Conservation (phyloP, 2,329 filamentous ascomycete species). For the Calonectria henricotiae region DNA sequence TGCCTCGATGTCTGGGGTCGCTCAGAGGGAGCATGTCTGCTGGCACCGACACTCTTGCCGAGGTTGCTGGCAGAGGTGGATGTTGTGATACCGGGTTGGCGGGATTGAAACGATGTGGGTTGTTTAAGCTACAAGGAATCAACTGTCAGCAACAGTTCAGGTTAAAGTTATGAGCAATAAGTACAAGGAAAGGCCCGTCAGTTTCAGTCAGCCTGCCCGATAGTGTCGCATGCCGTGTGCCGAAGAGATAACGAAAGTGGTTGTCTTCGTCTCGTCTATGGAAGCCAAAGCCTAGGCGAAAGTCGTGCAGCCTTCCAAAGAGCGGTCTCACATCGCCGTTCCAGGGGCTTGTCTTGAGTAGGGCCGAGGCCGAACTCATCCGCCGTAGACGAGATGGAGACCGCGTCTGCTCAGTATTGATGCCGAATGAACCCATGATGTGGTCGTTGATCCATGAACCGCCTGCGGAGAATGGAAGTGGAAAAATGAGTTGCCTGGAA, state of each 20-base stretch:
- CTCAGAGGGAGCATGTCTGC: slow-evolving; percentile 64
- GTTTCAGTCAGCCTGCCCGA: slow-evolving; percentile 24
- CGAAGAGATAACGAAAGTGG: slow-evolving; percentile 31
- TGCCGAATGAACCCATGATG: slow-evolving; percentile 32
- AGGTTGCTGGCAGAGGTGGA: slow-evolving; percentile 63
- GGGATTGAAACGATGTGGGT: slow-evolving; percentile 54
- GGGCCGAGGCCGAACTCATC: slow-evolving; percentile 27
- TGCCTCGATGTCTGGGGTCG: slow-evolving; percentile 70
- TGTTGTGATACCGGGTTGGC: slow-evolving; percentile 57
- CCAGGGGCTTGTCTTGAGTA: slow-evolving; percentile 27
- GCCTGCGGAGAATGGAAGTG: slow-evolving; percentile 27
- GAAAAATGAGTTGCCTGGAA: slow-evolving; percentile 21
- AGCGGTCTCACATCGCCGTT: slow-evolving; percentile 33
- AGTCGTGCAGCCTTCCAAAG: slow-evolving; percentile 33
- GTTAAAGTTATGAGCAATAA: slow-evolving; percentile 37
- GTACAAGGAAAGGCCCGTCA: slow-evolving; percentile 39
- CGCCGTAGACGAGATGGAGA: slow-evolving; percentile 21
- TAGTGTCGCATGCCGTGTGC: slow-evolving; percentile 27
- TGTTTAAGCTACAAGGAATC: slow-evolving; percentile 55
- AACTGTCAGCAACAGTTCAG: slow-evolving; percentile 22
- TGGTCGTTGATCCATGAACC: slow-evolving; percentile 22
- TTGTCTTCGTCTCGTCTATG: slow-evolving; percentile 33
- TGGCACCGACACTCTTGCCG: slow-evolving; percentile 72
- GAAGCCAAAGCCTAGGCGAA: slow-evolving; percentile 33
- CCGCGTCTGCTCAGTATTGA: slow-evolving; percentile 26